These are phyloP conservation scores for Colletotrichum musicola DNA, from an alignment of 2,329 filamentous ascomycete species.

Conservation along the genomic window DNA sequence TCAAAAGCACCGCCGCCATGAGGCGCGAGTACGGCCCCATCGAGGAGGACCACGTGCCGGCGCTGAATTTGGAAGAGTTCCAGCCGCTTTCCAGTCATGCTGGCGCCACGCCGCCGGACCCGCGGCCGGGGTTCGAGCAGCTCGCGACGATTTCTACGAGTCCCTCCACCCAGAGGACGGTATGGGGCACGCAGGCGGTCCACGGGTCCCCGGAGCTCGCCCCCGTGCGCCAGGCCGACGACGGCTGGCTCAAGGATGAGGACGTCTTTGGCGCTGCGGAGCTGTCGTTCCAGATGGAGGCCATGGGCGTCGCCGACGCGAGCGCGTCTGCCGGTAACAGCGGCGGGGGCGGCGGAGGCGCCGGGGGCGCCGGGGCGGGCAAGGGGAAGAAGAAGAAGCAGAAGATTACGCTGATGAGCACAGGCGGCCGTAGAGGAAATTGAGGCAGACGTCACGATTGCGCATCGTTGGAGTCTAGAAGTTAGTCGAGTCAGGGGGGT, in stretches of 20 bases:
- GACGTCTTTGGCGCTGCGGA: constrained; percentile 76
- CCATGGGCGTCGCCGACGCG: constrained; percentile 56
- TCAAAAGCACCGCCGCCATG: constrained; percentile 64
- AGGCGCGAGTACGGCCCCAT: constrained; percentile 54
- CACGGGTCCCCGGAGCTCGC: constrained; percentile 68
- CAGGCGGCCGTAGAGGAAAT: constrained; percentile 65
- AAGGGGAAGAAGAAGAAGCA: constrained; percentile 77
- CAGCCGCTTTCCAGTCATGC: constrained; percentile 68
- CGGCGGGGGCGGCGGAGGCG: constrained; percentile 43
- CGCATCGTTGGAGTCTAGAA: background rate
- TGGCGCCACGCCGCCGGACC: constrained; percentile 67
- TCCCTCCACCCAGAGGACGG: constrained; percentile 80
- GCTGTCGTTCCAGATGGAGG: constrained; percentile 69
- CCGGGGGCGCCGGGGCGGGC: constrained; percentile 46
- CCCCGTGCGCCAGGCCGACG: constrained; percentile 61
- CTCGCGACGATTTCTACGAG: constrained; percentile 86
- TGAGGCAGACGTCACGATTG: constrained; percentile 37
- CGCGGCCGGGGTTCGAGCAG: constrained; percentile 72
- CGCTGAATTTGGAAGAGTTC: constrained; percentile 72
- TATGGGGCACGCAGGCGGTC: constrained; percentile 90
- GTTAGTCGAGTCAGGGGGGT: background rate
- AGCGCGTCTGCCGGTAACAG: constrained; percentile 38
- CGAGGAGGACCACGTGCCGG: constrained; percentile 55
- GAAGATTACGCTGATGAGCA: constrained; percentile 80
- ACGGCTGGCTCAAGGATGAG: constrained; percentile 90